phyloP scores from a whole-genome alignment of 2,329 filamentous ascomycete species.

The Pestalotiopsis sp. region DNA sequence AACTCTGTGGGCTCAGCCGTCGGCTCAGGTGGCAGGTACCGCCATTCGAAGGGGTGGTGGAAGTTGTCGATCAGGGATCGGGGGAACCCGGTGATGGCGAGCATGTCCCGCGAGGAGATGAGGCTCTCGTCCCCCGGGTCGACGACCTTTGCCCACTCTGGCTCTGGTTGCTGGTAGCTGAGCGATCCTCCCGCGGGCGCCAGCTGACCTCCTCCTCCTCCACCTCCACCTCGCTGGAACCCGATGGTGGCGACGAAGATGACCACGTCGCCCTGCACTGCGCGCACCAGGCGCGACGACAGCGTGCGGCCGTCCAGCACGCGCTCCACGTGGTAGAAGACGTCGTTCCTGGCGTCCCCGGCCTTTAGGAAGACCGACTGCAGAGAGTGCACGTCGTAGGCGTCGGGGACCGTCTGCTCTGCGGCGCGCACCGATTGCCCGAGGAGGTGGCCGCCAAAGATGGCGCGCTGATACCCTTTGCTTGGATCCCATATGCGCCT shows the following conservation, averaged over 20 bases:
- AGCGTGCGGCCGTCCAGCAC: slow-evolving; percentile 13
- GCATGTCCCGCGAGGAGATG: not conserved
- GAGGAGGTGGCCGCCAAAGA: slow-evolving; percentile 14
- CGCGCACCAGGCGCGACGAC: slow-evolving; percentile 12
- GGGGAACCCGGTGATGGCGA: slow-evolving; percentile 5
- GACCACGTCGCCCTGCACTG: slow-evolving; percentile 5
- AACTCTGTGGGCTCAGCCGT: slow-evolving; percentile 3
- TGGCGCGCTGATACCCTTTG: not conserved
- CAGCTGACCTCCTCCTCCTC: not conserved
- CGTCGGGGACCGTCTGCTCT: slow-evolving; percentile 12
- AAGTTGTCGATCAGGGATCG: not conserved
- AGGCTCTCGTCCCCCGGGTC: slow-evolving; percentile 1
- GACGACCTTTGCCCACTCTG: not conserved
- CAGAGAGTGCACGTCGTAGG: slow-evolving; percentile 11
- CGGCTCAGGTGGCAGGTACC: not conserved
- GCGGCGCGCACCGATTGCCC: slow-evolving; percentile 15
- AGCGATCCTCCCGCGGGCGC: not conserved
- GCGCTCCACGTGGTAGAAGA: slow-evolving; percentile 13
- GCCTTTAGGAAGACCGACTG: slow-evolving; percentile 12
- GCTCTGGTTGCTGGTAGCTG: not conserved
- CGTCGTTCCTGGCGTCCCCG: not conserved
- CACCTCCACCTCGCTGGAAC: slow-evolving; percentile 1
- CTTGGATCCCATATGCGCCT: slow-evolving; percentile 10
- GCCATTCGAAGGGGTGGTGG: slow-evolving; percentile 10
- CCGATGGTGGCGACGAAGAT: slow-evolving; percentile 11